Percentiles rank a stretch among this genome's conserved stretches.
These are phyloP conservation scores for Pythium guiyangense DNA, from an alignment of 352 stramenopile genomes.

Conservation along the genomic window DNA sequence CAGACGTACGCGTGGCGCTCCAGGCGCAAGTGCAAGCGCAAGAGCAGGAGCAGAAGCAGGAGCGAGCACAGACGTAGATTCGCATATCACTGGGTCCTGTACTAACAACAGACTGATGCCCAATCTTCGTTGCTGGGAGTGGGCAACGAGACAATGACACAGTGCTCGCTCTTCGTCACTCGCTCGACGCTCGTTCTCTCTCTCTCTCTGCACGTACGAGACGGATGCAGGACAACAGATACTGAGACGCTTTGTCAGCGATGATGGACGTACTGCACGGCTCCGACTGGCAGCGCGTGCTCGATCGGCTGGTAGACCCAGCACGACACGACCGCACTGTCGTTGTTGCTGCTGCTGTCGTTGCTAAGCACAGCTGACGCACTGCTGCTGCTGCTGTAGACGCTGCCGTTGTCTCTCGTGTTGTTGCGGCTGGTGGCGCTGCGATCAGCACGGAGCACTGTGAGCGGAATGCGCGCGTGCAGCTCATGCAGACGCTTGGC, in stretches of 20 bases:
- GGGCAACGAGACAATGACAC: too few relatives aligned
- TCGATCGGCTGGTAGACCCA: constrained; percentile 14
- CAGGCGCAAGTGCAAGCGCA: constrained; percentile 28
- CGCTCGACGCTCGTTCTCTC: not conserved
- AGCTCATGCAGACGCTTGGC: not conserved
- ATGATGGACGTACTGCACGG: constrained; percentile 5
- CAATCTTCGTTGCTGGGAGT: too few relatives aligned
- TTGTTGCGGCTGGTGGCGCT: constrained; percentile 1
- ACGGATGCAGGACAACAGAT: not conserved
- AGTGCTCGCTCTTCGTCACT: too few relatives aligned
- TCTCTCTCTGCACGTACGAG: not conserved
- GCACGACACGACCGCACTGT: constrained; percentile 9
- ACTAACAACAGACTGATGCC: too few relatives aligned
- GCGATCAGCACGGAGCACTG: not conserved
- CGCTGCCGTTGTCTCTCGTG: not conserved
- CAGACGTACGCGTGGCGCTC: constrained; percentile 55
- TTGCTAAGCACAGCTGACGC: too few relatives aligned
- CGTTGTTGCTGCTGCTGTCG: too few relatives aligned
- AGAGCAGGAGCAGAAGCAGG: too few relatives aligned
- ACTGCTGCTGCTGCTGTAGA: not conserved
- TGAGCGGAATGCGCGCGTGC: not conserved
- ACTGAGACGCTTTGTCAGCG: not conserved
- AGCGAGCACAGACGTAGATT: too few relatives aligned
- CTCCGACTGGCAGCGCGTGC: not conserved
- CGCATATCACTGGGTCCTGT: too few relatives aligned